phyloP scores from a whole-genome alignment of 1,284 basidiomycete species.

The Amylostereum areolatum region DNA sequence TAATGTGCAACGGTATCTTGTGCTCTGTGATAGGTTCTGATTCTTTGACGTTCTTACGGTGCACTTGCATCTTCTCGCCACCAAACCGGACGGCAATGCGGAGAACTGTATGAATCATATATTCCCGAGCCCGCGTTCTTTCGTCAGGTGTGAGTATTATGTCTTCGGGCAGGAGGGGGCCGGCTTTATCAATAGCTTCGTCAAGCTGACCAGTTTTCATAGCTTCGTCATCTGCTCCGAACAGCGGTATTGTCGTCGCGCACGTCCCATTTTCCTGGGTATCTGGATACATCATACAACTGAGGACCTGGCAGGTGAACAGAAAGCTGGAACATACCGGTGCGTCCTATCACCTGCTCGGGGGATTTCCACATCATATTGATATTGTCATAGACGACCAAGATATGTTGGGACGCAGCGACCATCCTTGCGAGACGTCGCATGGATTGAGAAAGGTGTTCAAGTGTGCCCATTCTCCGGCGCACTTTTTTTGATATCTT shows the following conservation, averaged over 20 bases:
- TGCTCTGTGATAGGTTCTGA: constrained; percentile 16
- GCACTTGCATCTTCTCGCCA: constrained; percentile 21
- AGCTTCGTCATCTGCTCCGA: constrained; percentile 15
- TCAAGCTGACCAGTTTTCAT: constrained; percentile 16
- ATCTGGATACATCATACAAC: constrained; percentile 10
- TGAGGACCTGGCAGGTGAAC: not conserved
- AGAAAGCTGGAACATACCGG: constrained; percentile 14
- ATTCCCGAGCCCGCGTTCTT: constrained; percentile 8
- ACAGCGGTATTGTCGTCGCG: constrained; percentile 18
- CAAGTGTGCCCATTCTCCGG: not conserved
- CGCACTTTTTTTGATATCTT: not conserved
- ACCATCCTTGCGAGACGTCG: constrained; percentile 9
- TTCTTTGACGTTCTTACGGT: constrained; percentile 15
- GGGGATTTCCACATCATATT: constrained; percentile 24
- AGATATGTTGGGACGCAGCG: constrained; percentile 15
- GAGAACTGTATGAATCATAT: constrained; percentile 23
- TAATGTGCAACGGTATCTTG: constrained; percentile 26
- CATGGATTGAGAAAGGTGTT: not conserved
- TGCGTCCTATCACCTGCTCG: constrained; percentile 27
- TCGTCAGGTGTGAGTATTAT: constrained; percentile 19
- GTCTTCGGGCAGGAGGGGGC: constrained; percentile 17
- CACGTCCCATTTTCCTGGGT: constrained; percentile 26
- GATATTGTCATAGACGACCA: constrained; percentile 29
- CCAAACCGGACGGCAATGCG: constrained; percentile 26
- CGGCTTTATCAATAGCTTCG: constrained; percentile 15